Conservation (phyloP, 2,329 filamentous ascomycete species). For the Westerdykella sp. region DNA sequence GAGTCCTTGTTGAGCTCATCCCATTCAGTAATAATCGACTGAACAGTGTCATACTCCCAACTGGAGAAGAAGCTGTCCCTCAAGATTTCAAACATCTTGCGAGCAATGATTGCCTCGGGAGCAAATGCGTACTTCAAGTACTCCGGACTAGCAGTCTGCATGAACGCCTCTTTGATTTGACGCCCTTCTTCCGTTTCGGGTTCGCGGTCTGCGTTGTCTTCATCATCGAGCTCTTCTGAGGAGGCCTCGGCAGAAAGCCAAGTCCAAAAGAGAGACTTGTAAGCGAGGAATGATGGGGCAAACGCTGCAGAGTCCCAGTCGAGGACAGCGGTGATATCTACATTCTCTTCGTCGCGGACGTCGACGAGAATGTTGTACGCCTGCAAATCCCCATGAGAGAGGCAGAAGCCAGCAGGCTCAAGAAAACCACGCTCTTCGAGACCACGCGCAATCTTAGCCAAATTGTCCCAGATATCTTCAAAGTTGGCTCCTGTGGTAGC, state of each 20-base stretch:
- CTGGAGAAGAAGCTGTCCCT: not conserved
- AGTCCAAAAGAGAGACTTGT: conserved; percentile 27
- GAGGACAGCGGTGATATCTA: conserved; percentile 20
- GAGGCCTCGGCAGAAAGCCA: conserved; percentile 17
- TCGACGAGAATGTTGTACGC: conserved; percentile 25
- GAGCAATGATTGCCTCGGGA: conserved; percentile 15
- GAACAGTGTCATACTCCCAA: not conserved
- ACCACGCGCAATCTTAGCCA: conserved; percentile 4
- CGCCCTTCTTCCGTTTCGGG: conserved; percentile 4
- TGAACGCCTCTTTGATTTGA: conserved; percentile 23
- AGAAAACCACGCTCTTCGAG: conserved; percentile 5
- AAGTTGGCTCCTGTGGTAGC: not conserved
- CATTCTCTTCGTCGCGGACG: conserved; percentile 1
- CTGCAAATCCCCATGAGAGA: conserved; percentile 21
- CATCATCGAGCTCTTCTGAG: conserved; percentile 8
- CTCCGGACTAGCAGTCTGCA: conserved; percentile 18
- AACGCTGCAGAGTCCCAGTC: conserved; percentile 34
- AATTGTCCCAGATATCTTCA: conserved; percentile 8
- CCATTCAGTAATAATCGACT: conserved; percentile 6
- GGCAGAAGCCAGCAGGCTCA: conserved; percentile 3
- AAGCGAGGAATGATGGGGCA: conserved; percentile 27
- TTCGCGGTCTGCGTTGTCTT: conserved; percentile 12
- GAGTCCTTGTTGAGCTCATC: conserved; percentile 4
- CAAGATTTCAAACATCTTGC: conserved; percentile 8
- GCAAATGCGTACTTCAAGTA: conserved; percentile 20